Base-by-base conservation (phyloP, 2,329 filamentous ascomycete species). In the Aschersonia sp. region DNA sequence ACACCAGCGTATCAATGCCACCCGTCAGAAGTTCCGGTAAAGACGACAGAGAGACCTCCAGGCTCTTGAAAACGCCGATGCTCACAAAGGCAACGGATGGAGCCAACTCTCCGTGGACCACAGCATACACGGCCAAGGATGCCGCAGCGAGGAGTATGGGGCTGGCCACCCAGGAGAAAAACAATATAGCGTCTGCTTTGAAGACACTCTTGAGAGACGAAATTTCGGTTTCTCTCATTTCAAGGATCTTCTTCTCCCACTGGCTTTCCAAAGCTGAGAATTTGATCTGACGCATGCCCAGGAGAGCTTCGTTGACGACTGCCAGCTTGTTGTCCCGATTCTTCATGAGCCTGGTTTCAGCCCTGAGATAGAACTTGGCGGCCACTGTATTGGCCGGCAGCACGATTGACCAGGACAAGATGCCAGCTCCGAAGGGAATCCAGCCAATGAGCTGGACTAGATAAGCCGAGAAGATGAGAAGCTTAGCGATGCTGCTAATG, bases 211-310 rank as follows among this genome's bases (percentile, higher is more conserved):
- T 85, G 38, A 86, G 73, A 29, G 77, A 77, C 4, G 65, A 62
- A 7, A 91, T 71, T 59, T 91, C 86, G 44, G 73, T 75, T 43
- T 80, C 74, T 56, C 86, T 72, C 76, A 51, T 73, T 62, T 51
- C 72, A 63, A 59, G 52, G 42, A 92, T 85, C 51, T 81, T 84
- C 12, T 72, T 69, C 59, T 88, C 78, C 85, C 86, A 91, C 54
- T 85, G 78, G 28, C 69, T 65, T 61, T 91, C 86, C 2, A 88
- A 65, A 1, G 85, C 85, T 0, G 84, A 84, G 55, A 91, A 89
- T 58, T 92, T 92, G 65, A 92, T 87, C 61, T 92, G 86, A 1
- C 85, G 77, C 53, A 91, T 89, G 5, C 85, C 85, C 55, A 85
- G 77, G 1, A 92, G 66, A 0, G 82, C 84, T 61, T 92, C 85